Conservation (phyloP, 2,329 filamentous ascomycete species). For the Didymella exigua region DNA sequence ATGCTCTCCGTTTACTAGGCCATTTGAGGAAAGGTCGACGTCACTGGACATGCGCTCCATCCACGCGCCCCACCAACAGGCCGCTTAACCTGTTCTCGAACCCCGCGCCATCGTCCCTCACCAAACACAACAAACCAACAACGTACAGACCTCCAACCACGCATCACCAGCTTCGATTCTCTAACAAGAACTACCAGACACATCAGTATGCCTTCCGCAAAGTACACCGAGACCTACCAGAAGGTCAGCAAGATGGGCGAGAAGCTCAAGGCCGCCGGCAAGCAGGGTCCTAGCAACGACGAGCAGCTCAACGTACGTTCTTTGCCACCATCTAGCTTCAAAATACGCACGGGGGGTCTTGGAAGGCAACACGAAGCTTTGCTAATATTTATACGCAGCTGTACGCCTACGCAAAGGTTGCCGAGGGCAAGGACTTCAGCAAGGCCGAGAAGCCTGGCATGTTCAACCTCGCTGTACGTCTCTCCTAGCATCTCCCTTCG, state of each 20-base stretch:
- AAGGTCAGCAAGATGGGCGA: constrained; percentile 41
- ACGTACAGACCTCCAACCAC: background rate
- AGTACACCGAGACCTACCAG: constrained; percentile 41
- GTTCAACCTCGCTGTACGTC: constrained; percentile 70
- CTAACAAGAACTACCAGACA: background rate
- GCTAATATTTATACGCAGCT: constrained; percentile 49
- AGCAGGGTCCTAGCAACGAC: constrained; percentile 38
- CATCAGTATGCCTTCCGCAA: constrained; percentile 36
- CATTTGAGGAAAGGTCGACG: constrained; percentile 6
- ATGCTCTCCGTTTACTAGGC: background rate
- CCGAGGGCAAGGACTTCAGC: constrained; percentile 47
- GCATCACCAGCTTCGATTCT: too few species aligned
- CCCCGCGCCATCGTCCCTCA: constrained; percentile 12
- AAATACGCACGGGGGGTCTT: background rate
- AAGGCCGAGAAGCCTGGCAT: constrained; percentile 62
- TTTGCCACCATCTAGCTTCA: background rate
- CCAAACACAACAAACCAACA: constrained; percentile 9
- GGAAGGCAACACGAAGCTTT: background rate
- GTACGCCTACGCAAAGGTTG: constrained; percentile 56
- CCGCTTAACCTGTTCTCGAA: constrained; percentile 16
- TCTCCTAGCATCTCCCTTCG: background rate
- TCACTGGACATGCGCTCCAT: constrained; percentile 17
- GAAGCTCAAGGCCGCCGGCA: constrained; percentile 37
- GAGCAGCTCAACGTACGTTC: constrained; percentile 57
- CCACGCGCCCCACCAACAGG: constrained; percentile 17